Conservation (phyloP, 148 eudicot genomes). For the Nyssa sinensis region DNA sequence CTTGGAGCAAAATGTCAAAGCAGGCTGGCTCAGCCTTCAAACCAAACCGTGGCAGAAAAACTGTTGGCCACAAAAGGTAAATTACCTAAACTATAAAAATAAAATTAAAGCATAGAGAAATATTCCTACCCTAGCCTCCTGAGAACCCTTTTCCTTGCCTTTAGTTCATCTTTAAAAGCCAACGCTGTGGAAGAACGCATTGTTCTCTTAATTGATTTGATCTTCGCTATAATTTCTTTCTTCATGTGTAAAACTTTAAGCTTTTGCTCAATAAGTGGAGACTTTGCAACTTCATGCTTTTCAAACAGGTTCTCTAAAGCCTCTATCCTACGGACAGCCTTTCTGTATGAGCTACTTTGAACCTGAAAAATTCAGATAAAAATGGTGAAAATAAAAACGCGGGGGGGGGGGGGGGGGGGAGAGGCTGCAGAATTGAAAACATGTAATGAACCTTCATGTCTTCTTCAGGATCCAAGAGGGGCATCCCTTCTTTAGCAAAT, state of each 20-base stretch:
- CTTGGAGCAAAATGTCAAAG: neutral
- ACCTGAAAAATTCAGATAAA: slow-evolving; percentile 44
- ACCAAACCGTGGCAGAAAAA: neutral
- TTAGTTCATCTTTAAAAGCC: slow-evolving; percentile 95
- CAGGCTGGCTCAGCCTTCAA: neutral
- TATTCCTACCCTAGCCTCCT: slow-evolving; percentile 78
- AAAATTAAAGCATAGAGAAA: neutral
- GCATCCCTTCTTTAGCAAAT: slow-evolving; percentile 78
- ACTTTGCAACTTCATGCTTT: slow-evolving; percentile 85
- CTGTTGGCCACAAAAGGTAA: neutral
- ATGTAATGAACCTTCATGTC: slow-evolving; percentile 74
- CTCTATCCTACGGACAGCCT: slow-evolving; percentile 84
- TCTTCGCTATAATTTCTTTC: slow-evolving; percentile 70
- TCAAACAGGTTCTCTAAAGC: slow-evolving; percentile 78
- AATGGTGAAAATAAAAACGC: slow-evolving; percentile 6
- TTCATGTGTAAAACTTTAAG: slow-evolving; percentile 68
- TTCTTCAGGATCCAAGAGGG: slow-evolving; percentile 91
- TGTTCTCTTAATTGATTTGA: slow-evolving; percentile 67
- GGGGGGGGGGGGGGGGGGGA: too few relatives aligned
- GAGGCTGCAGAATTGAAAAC: too few relatives aligned
- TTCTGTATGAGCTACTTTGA: slow-evolving; percentile 72
- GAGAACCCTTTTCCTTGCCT: slow-evolving; percentile 88
- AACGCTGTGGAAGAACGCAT: slow-evolving; percentile 67
- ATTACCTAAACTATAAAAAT: neutral
- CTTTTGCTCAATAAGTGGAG: slow-evolving; percentile 80